Base-by-base conservation (phyloP, 495 filamentous ascomycete genomes). In the Penicillium chermesinum region DNA sequence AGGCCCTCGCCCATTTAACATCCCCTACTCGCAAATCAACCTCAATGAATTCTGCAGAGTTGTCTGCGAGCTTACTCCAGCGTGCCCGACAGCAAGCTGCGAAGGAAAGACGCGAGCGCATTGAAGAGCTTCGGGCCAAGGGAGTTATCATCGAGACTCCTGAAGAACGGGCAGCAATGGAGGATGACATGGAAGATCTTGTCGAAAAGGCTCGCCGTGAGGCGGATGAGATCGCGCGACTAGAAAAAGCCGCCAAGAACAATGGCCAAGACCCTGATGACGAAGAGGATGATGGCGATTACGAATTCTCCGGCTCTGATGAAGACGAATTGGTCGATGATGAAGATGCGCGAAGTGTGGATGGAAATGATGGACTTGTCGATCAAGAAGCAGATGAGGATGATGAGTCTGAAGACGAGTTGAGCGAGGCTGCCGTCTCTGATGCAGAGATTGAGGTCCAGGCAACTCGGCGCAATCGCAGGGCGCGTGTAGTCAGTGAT, bases 71-170 rank as follows among this genome's bases (percentile, higher is more conserved):
- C 15, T 63, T 97, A 13, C 66, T 83, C 4, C 77, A 78, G 49
- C 79, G 83, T 46, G 89, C 90, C 0, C 79, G 88, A 27, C 74
- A 83, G 52, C 93, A 99, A 66, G 94, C 91, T 34, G 77, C 78
- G 17, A 65, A 78, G 25, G 90, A 91, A 59, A 77, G 88, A n/a
- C 81, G 83, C 37, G 85, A 88, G 54, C 84, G 83, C 47, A 77
- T 97, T 13, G 80, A 87, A 49, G 80, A 85, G 49, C 73, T 97
- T 18, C 76, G 78, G 45, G 82, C 83, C 15, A 87, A 84, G 61
- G 93, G 93, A 22, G 74, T 97, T 13, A 70, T 86, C 35, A 72
- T 96, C n/a, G 85, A 87, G 54, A 95, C 88, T 1, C 79, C 82
- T 3, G 93, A 95, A 63, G 90, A 99, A 54, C 76, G 87, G 48